A percentile compares a stretch with the other conserved stretches of the same genome.
Evolutionary conservation across 306 rosid species (phyloP).

Genomic region (Arachis hypogaea): DNA sequence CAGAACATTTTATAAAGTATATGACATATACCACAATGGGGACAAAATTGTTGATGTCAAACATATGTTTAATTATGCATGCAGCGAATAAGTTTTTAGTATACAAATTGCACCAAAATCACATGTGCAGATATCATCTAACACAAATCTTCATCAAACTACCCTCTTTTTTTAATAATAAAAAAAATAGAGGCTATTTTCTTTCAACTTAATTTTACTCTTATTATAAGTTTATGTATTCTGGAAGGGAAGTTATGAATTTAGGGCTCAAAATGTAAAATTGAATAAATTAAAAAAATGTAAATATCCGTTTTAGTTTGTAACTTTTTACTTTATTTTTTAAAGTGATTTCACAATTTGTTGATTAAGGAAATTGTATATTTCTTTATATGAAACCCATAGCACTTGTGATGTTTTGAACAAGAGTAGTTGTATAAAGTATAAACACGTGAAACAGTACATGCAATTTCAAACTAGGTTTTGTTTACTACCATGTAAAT

Average conservation of each 20-base stretch:
- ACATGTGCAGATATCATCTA: constrained; percentile 13
- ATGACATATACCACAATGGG: constrained; percentile 1
- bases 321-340: neutral
- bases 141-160: neutral
- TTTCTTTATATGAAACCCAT: neutral
- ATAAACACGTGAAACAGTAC: too few species aligned
- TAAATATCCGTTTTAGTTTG: neutral
- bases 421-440: neutral
- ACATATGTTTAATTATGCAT: neutral
- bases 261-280: neutral
- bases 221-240: neutral
- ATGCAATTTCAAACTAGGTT: too few species aligned
- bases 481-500: too few species aligned
- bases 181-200: neutral
- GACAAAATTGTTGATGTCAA: constrained; percentile 38
- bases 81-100: constrained; percentile 10
- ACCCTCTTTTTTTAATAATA: neutral
- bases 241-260: neutral
- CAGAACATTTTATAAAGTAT: neutral
- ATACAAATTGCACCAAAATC: constrained; percentile 35
- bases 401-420: neutral
- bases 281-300: neutral
- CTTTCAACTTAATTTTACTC: constrained; percentile 12
- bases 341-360: too few species aligned
- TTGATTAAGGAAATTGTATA: neutral